These are phyloP conservation scores for Zygoascus meyerae DNA, from an alignment of 1,139 yeast genomes.

Conservation along the genomic window DNA sequence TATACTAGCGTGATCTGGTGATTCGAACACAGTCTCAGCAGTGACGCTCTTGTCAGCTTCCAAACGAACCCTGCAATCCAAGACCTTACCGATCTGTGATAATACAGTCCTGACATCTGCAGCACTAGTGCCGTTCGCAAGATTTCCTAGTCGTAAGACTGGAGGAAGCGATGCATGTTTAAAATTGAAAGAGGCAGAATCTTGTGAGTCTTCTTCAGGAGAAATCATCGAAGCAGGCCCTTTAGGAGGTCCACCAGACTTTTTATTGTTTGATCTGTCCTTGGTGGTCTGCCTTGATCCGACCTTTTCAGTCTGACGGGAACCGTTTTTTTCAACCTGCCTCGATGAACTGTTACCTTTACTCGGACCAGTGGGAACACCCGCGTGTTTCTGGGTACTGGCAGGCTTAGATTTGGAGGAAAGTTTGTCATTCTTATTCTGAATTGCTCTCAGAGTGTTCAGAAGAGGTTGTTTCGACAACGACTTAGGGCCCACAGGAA, in stretches of 20 bases:
- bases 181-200: conserved; percentile 17
- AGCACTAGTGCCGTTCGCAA: conserved; percentile 26
- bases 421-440: background rate
- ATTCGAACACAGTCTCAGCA: conserved; percentile 27
- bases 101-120: conserved; percentile 27
- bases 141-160: conserved; percentile 23
- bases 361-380: too few relatives aligned
- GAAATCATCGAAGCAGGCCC: too few relatives aligned
- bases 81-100: conserved; percentile 22
- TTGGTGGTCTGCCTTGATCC: too few relatives aligned
- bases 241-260: too few relatives aligned
- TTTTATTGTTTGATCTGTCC: too few relatives aligned
- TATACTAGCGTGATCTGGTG: conserved; percentile 18
- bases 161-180: conserved; percentile 28
- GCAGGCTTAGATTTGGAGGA: too few relatives aligned
- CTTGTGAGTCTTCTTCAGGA: too few relatives aligned
- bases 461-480: background rate
- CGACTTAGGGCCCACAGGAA: background rate
- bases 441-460: background rate
- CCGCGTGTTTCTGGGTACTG: too few relatives aligned
- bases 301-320: too few relatives aligned
- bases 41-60: conserved; percentile 17
- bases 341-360: too few relatives aligned
- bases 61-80: conserved; percentile 22
- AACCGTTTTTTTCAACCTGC: too few relatives aligned